phyloP scores from a whole-genome alignment of 495 filamentous ascomycete genomes.

The Penicillium soppii region DNA sequence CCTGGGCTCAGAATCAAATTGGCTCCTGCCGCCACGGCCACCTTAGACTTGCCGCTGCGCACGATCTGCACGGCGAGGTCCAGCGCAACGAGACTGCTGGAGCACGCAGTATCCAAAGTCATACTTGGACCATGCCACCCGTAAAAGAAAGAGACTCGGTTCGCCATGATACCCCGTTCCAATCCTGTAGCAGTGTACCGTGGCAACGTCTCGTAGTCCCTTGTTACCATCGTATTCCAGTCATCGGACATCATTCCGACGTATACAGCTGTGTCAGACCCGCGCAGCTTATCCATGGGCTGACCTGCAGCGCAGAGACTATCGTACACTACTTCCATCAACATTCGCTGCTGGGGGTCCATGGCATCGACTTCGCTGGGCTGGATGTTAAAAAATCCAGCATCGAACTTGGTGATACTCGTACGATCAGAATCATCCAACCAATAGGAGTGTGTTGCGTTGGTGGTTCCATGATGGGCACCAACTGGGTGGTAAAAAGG shows the following conservation, averaged over 20 bases:
- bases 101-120: conserved; percentile 56
- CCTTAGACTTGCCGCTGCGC: conserved; percentile 27
- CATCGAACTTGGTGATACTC: conserved; percentile 31
- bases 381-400: conserved; percentile 55
- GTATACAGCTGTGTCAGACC: conserved; percentile 45
- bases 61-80: conserved; percentile 36
- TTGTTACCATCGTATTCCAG: conserved; percentile 32
- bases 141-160: conserved; percentile 52
- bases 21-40: conserved; percentile 27
- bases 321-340: conserved; percentile 57
- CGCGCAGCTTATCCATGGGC: conserved; percentile 31
- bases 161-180: conserved; percentile 36
- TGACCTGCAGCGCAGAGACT: conserved; percentile 51
- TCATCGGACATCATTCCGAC: conserved; percentile 44
- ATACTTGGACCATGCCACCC: conserved; percentile 49
- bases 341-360: conserved; percentile 44
- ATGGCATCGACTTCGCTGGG: conserved; percentile 46
- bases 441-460: conserved; percentile 37
- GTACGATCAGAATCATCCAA: conserved; percentile 31
- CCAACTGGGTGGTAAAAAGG: conserved; percentile 27
- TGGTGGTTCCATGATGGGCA: conserved; percentile 21
- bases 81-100: conserved; percentile 39
- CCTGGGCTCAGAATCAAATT: conserved; percentile 28
- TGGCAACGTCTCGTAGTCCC: conserved; percentile 35
- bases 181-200: conserved; percentile 48